These are phyloP conservation scores for Magnusiomyces ingens DNA, from an alignment of 1,139 yeast genomes.

Conservation along the genomic window DNA sequence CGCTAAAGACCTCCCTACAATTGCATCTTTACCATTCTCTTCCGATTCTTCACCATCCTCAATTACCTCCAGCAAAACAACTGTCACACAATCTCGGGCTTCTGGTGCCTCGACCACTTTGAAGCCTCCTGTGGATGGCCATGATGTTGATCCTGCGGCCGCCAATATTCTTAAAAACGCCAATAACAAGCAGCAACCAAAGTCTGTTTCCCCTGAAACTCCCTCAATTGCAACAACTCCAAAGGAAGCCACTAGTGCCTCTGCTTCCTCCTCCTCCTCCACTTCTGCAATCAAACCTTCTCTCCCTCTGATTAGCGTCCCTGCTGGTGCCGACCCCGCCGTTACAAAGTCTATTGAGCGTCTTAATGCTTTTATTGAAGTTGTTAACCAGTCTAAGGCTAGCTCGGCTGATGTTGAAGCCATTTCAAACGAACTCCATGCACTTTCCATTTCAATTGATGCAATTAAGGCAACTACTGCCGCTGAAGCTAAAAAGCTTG, in stretches of 20 bases:
- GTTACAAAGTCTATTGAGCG: constrained; percentile 44
- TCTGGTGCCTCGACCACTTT: constrained; percentile 16
- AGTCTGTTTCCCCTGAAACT: constrained; percentile 11
- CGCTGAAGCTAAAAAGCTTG: constrained; percentile 25
- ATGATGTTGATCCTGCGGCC: constrained; percentile 9
- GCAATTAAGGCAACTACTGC: constrained; percentile 22
- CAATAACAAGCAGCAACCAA: constrained; percentile 7
- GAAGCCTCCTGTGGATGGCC: constrained; percentile 18
- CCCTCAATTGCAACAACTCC: constrained; percentile 13
- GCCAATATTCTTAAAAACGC: constrained; percentile 15
- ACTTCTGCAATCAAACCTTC: not conserved
- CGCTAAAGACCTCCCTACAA: not conserved
- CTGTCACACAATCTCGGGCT: constrained; percentile 1
- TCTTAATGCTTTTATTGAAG: constrained; percentile 47
- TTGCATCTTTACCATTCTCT: constrained; percentile 14
- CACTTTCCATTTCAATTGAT: constrained; percentile 27
- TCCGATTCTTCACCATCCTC: constrained; percentile 12
- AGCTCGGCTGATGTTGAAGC: constrained; percentile 27
- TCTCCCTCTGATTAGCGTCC: constrained; percentile 27
- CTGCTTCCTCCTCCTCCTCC: constrained; percentile 10
- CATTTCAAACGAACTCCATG: constrained; percentile 26
- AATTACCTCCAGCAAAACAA: constrained; percentile 22
- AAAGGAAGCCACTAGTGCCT: constrained; percentile 5
- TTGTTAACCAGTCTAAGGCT: constrained; percentile 40
- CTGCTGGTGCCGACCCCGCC: constrained; percentile 39